These are phyloP conservation scores for Lachnellula suecica DNA, from an alignment of 2,329 filamentous ascomycete species.

Conservation along the genomic window DNA sequence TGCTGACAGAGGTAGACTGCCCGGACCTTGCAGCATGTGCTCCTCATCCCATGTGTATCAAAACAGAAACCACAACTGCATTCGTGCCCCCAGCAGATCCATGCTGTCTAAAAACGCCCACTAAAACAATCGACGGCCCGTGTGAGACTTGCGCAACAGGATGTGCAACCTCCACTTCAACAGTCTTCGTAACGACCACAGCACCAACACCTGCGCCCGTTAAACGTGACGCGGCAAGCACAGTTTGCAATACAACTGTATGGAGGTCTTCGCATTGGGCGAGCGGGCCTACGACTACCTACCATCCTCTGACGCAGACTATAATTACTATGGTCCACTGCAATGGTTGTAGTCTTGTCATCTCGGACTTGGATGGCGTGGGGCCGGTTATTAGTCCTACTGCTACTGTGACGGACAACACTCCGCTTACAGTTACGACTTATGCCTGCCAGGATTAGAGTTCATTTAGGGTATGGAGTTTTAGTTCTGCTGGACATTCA, in stretches of 20 bases:
- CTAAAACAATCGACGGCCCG: slow-evolving; percentile 20
- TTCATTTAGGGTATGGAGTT: not conserved
- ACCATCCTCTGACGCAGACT: slow-evolving; percentile 11
- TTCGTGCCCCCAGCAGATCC: slow-evolving; percentile 38
- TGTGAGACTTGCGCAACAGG: slow-evolving; percentile 29
- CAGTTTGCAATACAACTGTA: slow-evolving; percentile 6
- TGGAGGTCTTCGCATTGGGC: not conserved
- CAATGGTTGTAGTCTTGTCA: slow-evolving; percentile 10
- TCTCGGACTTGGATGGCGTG: slow-evolving; percentile 8
- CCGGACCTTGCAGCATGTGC: slow-evolving; percentile 9
- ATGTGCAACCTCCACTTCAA: slow-evolving; percentile 21
- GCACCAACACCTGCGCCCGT: not conserved
- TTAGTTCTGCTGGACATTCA: not conserved
- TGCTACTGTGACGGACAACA: slow-evolving; percentile 10
- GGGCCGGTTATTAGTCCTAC: slow-evolving; percentile 11
- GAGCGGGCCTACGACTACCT: slow-evolving; percentile 10
- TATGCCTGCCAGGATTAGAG: slow-evolving; percentile 5
- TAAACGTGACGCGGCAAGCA: not conserved
- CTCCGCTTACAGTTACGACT: slow-evolving; percentile 1
- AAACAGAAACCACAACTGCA: slow-evolving; percentile 29
- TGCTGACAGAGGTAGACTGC: slow-evolving; percentile 6
- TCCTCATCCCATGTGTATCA: slow-evolving; percentile 14
- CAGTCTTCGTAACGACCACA: slow-evolving; percentile 8
- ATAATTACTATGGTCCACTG: slow-evolving; percentile 8
- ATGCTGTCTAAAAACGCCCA: slow-evolving; percentile 40